Base-by-base conservation (phyloP, 108 stramenopile species). In the Nitzschia inconspicua region DNA sequence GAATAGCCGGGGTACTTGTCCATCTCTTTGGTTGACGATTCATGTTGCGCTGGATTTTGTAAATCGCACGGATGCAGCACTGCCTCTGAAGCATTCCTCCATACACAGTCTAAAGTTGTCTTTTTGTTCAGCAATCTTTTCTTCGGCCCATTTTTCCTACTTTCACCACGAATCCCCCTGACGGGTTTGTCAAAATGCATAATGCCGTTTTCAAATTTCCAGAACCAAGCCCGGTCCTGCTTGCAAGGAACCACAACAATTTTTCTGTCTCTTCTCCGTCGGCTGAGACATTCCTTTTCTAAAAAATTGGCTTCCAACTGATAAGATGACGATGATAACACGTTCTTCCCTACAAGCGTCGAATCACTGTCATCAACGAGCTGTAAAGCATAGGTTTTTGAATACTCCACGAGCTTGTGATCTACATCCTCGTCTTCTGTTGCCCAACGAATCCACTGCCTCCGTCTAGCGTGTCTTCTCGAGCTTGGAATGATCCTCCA, bases 171-270 rank as follows among this genome's bases (percentile, higher is more conserved):
- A 34, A 28, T 30, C 4, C 32, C 57, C 18, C 40, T 59, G 24
- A 49, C 43, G 23, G 57, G 67, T 36, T 64, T 61, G 13, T 66
- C 73, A 31, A 67, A 70, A 29, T 72, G 50, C 47, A 86, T 47
- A 20, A 79, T 52, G 2, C 85, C 85, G 60, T 78, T 39, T 36
- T 56, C 70, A 49, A 86, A 64, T 50, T 70, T 74, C 85, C 85
- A 86, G 30, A 68, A 49, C 82, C 82, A 86, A 48, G 85, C 79
- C 35, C 77, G 72, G 36, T 83, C 73, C 31, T 78, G 56, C 13
- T 62, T 65, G 53, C 83, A 84, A 5, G 83, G 44, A 25, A 75
- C 83, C 20, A 80, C 18, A 29, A 61, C 58, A 32, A 63, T 49
- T 67, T 66, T 36, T 57, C 44, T 43, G 54, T 70, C 60, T 31